Percentiles rank a stretch among this genome's conserved stretches.
These are phyloP conservation scores for Dacryopinax spathularia DNA, from an alignment of 768 basidiomycete genomes.

Conservation along the genomic window DNA sequence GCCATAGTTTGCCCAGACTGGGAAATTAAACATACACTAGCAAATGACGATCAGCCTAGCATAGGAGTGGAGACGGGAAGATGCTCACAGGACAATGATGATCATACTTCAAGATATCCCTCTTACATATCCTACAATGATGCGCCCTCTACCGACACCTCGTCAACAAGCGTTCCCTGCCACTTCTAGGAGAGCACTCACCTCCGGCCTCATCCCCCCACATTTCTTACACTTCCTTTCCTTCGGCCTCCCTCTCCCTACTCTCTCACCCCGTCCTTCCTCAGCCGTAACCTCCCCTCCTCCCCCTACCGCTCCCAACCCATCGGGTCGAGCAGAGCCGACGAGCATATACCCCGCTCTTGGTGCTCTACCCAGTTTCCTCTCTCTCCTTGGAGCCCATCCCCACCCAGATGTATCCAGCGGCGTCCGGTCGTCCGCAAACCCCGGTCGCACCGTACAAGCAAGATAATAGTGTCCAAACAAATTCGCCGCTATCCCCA, in stretches of 20 bases:
- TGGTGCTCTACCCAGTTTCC: constrained; percentile 45
- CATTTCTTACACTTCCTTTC: constrained; percentile 57
- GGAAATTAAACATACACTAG: constrained; percentile 18
- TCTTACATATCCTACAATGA: constrained; percentile 83
- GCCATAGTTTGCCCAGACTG: background rate
- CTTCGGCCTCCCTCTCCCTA: constrained; percentile 41
- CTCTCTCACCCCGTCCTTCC: constrained; percentile 15
- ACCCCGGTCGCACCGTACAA: constrained; percentile 67
- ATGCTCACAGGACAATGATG: constrained; percentile 84
- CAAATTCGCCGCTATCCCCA: constrained; percentile 65
- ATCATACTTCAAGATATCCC: constrained; percentile 79
- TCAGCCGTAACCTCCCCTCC: constrained; percentile 1
- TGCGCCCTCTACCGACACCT: constrained; percentile 56
- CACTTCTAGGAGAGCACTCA: constrained; percentile 26
- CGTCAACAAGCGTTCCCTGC: constrained; percentile 3
- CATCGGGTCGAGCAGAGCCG: too few species aligned
- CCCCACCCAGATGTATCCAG: background rate
- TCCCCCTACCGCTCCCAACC: constrained; percentile 40
- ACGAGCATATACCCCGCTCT: constrained; percentile 19
- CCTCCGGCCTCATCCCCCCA: constrained; percentile 58
- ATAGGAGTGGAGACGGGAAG: background rate
- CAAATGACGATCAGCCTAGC: background rate
- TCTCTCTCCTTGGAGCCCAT: constrained; percentile 22
- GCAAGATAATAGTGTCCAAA: constrained; percentile 75
- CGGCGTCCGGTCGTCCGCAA: constrained; percentile 36